Percentiles rank a stretch among this genome's conserved stretches.
Conservation (phyloP, 208 protist genomes). For the Acanthamoeba triangularis region DNA sequence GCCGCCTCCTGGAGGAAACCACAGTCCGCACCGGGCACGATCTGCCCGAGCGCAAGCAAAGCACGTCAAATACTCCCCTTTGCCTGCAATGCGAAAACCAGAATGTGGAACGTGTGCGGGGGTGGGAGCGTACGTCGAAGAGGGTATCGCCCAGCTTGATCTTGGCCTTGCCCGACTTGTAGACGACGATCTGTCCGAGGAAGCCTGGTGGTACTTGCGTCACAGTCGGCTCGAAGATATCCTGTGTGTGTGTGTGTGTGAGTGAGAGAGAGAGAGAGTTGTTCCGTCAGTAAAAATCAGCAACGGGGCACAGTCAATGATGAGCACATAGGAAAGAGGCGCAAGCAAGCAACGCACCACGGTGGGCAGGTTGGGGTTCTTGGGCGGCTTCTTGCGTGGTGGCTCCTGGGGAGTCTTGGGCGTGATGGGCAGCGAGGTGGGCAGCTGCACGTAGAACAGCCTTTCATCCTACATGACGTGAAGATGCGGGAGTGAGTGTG, state of each 20-base stretch:
- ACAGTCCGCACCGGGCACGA: not conserved
- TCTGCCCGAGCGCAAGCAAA: not conserved
- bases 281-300: not conserved
- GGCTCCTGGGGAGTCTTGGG: not conserved
- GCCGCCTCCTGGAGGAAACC: slow-evolving; percentile 39
- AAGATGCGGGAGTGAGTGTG: not conserved
- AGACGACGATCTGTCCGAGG: not conserved
- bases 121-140: not conserved
- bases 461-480: not conserved
- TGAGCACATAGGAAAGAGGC: not conserved
- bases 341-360: not conserved
- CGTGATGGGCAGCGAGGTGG: slow-evolving; percentile 36
- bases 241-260: no score
- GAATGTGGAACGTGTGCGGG: no score
- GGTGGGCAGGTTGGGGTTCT: slow-evolving; percentile 60
- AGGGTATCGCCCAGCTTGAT: slow-evolving; percentile 18
- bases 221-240: slow-evolving; percentile 9
- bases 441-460: slow-evolving; percentile 63
- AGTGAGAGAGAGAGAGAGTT: no score
- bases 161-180: slow-evolving; percentile 57
- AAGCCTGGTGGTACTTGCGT: slow-evolving; percentile 30
- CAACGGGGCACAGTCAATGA: not conserved
- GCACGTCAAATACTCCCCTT: not conserved
- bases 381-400: slow-evolving; percentile 42
- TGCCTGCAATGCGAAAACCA: not conserved